A percentile compares a stretch with the other conserved stretches of the same genome.
These are phyloP conservation scores for Leersia perrieri DNA, from an alignment of 176 grass and related monocot genomes.

Conservation along the genomic window DNA sequence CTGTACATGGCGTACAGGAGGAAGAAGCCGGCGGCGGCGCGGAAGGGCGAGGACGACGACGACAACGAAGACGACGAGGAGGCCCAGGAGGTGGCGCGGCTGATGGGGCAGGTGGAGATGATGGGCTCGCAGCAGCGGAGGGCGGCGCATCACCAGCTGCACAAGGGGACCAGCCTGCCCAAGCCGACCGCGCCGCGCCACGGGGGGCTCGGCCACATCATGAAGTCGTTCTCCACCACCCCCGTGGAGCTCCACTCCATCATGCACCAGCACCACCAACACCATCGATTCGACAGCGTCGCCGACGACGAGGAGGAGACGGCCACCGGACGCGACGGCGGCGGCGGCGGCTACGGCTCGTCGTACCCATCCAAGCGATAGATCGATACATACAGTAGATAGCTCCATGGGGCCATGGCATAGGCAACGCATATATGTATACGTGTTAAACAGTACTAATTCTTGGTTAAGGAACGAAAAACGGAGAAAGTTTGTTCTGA, in stretches of 20 bases:
- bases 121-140: neutral
- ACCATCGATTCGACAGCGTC: slow-evolving; percentile 14
- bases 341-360: too few relatives aligned
- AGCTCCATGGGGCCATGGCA: too few relatives aligned
- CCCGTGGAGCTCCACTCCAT: slow-evolving; percentile 57
- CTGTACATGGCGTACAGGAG: slow-evolving; percentile 58
- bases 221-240: slow-evolving; percentile 65
- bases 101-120: slow-evolving; percentile 58
- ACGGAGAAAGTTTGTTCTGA: neutral
- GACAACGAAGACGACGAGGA: slow-evolving; percentile 63
- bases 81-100: slow-evolving; percentile 31
- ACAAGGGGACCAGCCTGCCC: slow-evolving; percentile 64
- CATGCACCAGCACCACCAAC: slow-evolving; percentile 13
- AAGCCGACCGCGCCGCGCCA: slow-evolving; percentile 30
- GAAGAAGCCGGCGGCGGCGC: slow-evolving; percentile 17
- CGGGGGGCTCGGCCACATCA: slow-evolving; percentile 38
- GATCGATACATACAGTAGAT: too few relatives aligned
- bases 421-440: neutral
- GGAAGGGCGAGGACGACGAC: slow-evolving; percentile 21
- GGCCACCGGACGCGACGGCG: neutral
- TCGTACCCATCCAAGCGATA: slow-evolving; percentile 5
- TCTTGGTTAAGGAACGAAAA: neutral
- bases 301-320: neutral
- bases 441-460: neutral
- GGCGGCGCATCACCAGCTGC: slow-evolving; percentile 29